Conservation (phyloP, 805 yeast genomes). For the Candida broadrunensis region DNA sequence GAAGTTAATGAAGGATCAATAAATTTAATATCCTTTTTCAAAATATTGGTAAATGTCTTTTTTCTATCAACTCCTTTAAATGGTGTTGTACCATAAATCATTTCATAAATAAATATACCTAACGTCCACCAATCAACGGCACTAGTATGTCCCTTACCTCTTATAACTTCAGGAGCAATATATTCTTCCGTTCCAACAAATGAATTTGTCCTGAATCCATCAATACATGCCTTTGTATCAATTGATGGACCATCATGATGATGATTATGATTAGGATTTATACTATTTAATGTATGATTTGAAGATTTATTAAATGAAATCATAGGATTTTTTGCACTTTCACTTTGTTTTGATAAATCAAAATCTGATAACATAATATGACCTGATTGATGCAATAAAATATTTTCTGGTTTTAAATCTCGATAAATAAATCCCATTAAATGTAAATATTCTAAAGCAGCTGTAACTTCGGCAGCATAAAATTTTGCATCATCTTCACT, state of each 20-base stretch:
- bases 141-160: constrained; percentile 95
- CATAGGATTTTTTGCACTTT: constrained; percentile 71
- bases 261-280: constrained; percentile 12
- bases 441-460: constrained; percentile 93
- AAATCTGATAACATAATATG: constrained; percentile 98
- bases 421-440: constrained; percentile 96
- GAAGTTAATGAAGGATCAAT: constrained; percentile 67
- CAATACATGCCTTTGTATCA: constrained; percentile 93
- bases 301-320: constrained; percentile 40
- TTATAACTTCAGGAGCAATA: constrained; percentile 96
- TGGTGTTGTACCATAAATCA: constrained; percentile 95
- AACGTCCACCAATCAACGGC: constrained; percentile 99
- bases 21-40: constrained; percentile 80
- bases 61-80: constrained; percentile 90
- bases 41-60: constrained; percentile 82
- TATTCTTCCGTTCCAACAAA: constrained; percentile 99
- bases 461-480: constrained; percentile 95
- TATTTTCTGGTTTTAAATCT: constrained; percentile 95
- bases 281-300: constrained; percentile 8
- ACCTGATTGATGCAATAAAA: constrained; percentile 90
- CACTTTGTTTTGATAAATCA: constrained; percentile 88
- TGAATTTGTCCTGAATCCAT: constrained; percentile 94
- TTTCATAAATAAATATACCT: constrained; percentile 89
- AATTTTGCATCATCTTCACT: constrained; percentile 86
- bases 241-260: constrained; percentile 53